Conservation (phyloP, 2,329 filamentous ascomycete species). For the Apiospora aurea region DNA sequence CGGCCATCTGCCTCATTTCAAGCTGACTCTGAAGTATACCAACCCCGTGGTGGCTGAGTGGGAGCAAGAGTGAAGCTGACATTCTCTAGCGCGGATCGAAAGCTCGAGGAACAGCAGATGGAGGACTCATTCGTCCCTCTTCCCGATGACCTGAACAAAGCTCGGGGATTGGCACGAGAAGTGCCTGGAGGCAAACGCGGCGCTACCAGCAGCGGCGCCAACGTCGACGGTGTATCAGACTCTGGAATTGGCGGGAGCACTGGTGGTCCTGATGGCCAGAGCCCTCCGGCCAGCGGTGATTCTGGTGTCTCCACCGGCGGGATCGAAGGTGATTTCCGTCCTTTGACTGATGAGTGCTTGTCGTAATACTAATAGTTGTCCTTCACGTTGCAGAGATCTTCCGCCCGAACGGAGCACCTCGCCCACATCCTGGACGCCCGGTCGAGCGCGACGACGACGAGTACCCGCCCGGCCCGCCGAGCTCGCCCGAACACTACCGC, state of each 20-base stretch:
- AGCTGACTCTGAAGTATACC: neutral
- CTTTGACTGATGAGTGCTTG: neutral
- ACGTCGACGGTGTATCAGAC: neutral
- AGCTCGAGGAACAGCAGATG: neutral
- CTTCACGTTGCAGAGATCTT: neutral
- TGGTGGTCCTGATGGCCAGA: neutral
- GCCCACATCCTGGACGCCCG: neutral
- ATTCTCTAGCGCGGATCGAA: neutral
- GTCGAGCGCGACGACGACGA: neutral
- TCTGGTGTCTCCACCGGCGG: neutral
- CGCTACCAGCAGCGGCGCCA: too few relatives aligned
- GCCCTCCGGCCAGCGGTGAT: neutral
- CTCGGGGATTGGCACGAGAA: neutral
- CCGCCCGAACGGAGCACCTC: neutral
- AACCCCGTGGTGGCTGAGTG: neutral
- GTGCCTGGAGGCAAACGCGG: neutral
- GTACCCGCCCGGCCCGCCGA: neutral
- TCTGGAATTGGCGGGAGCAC: neutral
- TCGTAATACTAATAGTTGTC: neutral
- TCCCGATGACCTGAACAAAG: neutral
- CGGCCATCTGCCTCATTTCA: neutral
- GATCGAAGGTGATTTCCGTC: neutral
- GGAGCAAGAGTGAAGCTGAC: neutral
- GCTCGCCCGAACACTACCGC: slow-evolving; percentile 32
- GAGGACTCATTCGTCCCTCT: neutral